Percentiles rank a stretch among this genome's conserved stretches.
Conservation (phyloP, 208 protist genomes). For the Crithidia sp. region DNA sequence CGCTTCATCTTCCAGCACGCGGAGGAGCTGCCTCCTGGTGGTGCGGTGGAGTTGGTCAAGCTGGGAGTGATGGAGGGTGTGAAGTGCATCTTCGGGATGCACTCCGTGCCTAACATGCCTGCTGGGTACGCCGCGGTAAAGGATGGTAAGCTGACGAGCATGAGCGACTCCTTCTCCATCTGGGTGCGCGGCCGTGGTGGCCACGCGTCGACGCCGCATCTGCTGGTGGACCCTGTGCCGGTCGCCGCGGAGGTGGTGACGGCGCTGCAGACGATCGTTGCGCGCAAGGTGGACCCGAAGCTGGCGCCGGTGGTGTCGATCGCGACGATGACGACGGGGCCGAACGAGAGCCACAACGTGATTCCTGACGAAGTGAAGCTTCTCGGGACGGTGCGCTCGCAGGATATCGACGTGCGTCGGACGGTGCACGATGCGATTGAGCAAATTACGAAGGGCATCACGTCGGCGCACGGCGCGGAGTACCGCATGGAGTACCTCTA, state of each 20-base stretch:
- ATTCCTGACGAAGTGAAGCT: slow-evolving; percentile 63
- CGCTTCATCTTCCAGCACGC: slow-evolving; percentile 80
- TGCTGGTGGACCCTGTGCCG: slow-evolving; percentile 64
- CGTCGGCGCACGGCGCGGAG: slow-evolving; percentile 47
- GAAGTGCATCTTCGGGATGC: slow-evolving; percentile 56
- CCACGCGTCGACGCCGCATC: slow-evolving; percentile 63
- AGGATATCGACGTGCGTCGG: slow-evolving; percentile 39
- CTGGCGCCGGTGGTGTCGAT: slow-evolving; percentile 57
- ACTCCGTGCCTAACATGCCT: slow-evolving; percentile 34
- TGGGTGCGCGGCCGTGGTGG: slow-evolving; percentile 55
- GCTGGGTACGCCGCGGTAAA: slow-evolving; percentile 24
- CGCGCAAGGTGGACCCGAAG: slow-evolving; percentile 47
- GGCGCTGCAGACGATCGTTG: slow-evolving; percentile 60
- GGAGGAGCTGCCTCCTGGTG: slow-evolving; percentile 63
- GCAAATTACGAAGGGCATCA: slow-evolving; percentile 48
- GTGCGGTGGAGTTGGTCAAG: slow-evolving; percentile 57
- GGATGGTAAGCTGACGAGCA: slow-evolving; percentile 31
- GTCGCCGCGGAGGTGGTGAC: slow-evolving; percentile 64
- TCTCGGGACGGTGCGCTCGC: slow-evolving; percentile 56
- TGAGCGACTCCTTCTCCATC: slow-evolving; percentile 46
- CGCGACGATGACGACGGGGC: slow-evolving; percentile 48
- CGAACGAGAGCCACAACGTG: slow-evolving; percentile 66
- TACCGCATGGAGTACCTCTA: slow-evolving; percentile 38
- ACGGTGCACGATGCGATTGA: slow-evolving; percentile 44
- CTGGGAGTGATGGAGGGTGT: slow-evolving; percentile 58